Conservation (phyloP, 768 basidiomycete species). For the Pleurotus tuber-regium region DNA sequence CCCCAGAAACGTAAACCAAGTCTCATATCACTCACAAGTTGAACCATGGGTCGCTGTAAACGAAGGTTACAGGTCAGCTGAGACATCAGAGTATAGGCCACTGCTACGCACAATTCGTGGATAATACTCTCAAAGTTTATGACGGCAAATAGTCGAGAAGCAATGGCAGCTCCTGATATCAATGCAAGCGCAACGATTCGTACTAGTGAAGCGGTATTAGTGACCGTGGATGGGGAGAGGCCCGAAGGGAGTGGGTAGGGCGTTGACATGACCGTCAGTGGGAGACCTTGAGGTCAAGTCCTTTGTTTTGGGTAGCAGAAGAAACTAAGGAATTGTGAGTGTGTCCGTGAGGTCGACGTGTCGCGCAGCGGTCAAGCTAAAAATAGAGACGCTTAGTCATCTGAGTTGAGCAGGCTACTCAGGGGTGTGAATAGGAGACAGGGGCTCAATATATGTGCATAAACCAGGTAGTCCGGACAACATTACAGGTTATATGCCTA, state of each 20-base stretch:
- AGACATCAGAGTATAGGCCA: conserved; percentile 4
- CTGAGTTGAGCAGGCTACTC: neutral
- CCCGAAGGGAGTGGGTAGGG: conserved; percentile 74
- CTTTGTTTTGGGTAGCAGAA: neutral
- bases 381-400: neutral
- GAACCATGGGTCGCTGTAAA: conserved; percentile 92
- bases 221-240: conserved; percentile 67
- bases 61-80: conserved; percentile 15
- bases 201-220: conserved; percentile 87
- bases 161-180: conserved; percentile 93
- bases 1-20: neutral
- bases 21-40: conserved; percentile 82
- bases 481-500: no score
- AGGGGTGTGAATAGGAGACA: neutral
- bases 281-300: conserved; percentile 1
- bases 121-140: conserved; percentile 99
- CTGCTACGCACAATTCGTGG: conserved; percentile 86
- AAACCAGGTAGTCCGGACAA: no score
- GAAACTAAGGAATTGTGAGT: neutral
- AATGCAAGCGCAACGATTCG: conserved; percentile 86
- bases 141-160: conserved; percentile 95
- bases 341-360: conserved; percentile 7
- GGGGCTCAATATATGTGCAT: no score
- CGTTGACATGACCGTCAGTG: conserved; percentile 57
- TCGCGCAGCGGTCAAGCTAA: neutral